A percentile compares a stretch with the other conserved stretches of the same genome.
These are phyloP conservation scores for Turritis glabra DNA, from an alignment of 345 rosid species.

Conservation along the genomic window DNA sequence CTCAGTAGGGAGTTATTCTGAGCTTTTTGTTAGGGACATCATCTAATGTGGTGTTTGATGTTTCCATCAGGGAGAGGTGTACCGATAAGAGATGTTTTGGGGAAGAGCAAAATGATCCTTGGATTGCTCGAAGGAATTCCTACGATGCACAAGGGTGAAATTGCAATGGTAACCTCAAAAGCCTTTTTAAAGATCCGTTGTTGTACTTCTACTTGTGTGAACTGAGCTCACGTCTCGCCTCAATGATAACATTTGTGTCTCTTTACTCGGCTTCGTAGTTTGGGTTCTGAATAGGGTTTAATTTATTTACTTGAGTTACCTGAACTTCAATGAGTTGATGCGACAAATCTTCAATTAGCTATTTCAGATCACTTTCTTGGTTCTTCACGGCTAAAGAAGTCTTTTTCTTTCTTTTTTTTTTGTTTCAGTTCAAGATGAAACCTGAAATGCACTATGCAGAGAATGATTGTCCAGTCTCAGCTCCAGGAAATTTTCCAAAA, in stretches of 20 bases:
- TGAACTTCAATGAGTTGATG: background rate
- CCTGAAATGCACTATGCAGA: constrained; percentile 91
- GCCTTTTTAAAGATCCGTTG: background rate
- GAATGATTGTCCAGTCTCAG: constrained; percentile 79
- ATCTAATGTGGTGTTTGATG: constrained; percentile 16
- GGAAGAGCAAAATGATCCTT: constrained; percentile 85
- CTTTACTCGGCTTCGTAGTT: background rate
- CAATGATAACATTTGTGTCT: no score
- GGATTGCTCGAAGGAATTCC: constrained; percentile 57
- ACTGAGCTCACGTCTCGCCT: no score
- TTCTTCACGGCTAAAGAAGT: constrained; percentile 1
- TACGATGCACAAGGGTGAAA: constrained; percentile 58
- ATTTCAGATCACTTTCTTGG: background rate
- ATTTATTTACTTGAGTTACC: background rate
- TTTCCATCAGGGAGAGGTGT: constrained; percentile 65
- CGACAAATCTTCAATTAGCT: background rate
- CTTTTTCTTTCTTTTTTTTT: background rate
- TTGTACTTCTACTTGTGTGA: constrained; percentile 20
- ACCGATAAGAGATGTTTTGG: constrained; percentile 72
- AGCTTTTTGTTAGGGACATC: background rate
- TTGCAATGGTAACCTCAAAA: constrained; percentile 66
- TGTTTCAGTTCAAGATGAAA: constrained; percentile 90
- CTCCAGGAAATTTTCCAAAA: constrained; percentile 68
- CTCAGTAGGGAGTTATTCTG: background rate
- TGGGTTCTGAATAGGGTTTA: constrained; percentile 9